These are phyloP conservation scores for Ustilago sp. DNA, from an alignment of 1,284 basidiomycete genomes.

Conservation along the genomic window DNA sequence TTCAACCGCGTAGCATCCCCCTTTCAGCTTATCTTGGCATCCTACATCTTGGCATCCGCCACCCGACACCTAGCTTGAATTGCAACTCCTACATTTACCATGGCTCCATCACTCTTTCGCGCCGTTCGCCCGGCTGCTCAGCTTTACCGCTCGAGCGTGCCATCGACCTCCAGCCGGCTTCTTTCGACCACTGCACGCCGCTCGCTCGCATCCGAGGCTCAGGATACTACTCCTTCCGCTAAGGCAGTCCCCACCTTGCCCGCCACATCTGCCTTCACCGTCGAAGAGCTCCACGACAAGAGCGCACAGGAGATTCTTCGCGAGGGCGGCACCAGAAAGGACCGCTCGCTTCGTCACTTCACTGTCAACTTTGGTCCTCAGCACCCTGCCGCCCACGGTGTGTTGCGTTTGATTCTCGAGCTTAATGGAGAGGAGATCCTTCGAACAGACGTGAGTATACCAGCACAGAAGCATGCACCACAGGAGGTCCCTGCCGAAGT, in stretches of 20 bases:
- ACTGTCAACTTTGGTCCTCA: conserved; percentile 75
- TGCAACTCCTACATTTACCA: conserved; percentile 13
- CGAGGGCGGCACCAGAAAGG: conserved; percentile 79
- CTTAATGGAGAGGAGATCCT: conserved; percentile 85
- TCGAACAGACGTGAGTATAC: conserved; percentile 55
- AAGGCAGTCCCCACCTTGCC: conserved; percentile 49
- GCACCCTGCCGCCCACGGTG: conserved; percentile 98
- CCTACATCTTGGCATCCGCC: conserved; percentile 16
- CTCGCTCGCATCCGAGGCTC: conserved; percentile 55
- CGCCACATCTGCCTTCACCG: conserved; percentile 53
- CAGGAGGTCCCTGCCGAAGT: neutral
- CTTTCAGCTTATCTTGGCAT: neutral
- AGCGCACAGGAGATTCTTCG: conserved; percentile 81
- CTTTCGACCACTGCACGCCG: conserved; percentile 46
- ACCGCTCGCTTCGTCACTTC: conserved; percentile 78
- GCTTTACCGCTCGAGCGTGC: conserved; percentile 37
- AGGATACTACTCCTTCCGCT: conserved; percentile 35
- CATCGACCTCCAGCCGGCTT: conserved; percentile 37
- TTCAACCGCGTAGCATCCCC: neutral
- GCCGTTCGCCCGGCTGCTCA: conserved; percentile 45
- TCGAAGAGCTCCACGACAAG: conserved; percentile 77
- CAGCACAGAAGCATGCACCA: neutral
- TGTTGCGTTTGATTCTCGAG: conserved; percentile 96
- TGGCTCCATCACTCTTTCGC: conserved; percentile 49
- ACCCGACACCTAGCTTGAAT: conserved; percentile 7